Base-by-base conservation (phyloP, 768 basidiomycete species). In the Dacryopinax primogenitus region DNA sequence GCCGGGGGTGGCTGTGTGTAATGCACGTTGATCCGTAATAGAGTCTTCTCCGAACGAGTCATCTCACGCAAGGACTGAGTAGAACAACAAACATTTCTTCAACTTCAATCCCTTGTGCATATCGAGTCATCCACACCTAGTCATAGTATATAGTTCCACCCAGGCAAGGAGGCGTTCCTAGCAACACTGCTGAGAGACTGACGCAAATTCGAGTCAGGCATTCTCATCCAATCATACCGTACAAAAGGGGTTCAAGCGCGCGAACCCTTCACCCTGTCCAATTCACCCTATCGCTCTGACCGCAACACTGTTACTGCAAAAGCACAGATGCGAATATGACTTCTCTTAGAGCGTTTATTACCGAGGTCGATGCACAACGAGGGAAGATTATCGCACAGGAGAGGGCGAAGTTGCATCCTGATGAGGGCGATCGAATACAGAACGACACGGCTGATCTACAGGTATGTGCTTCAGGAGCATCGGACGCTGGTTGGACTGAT, bases 301-400 rank as follows among this genome's bases (percentile, higher is more conserved):
- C 51, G 32, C 11, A 18, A 7, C 51, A 58, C 13, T 3, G 3
- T 30, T 4, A 3, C 51, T 30, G n/a, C n/a, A n/a, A n/a, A n/a
- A n/a, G n/a, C 51, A 58, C 51, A 58, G 51, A 58, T 58, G 51
- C 51, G 51, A 58, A 58, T 58, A 58, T 58, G 51, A 58, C 51
- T 30, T 58, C 51, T 4, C 51, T 58, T 9, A 13, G 51, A 58
- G 51, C 51, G 23, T 58, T 58, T 30, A 58, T 58, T 32, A 58
- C 51, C 4, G 51, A 58, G 51, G 51, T 58, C 4, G 51, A 58
- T 58, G 51, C 51, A 30, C 51, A 58, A 58, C 26, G 51, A 30
- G 51, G 51, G 13, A 58, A 58, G 51, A 58, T 58, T 9, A 58
- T 58, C 51, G 51, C 51, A 18, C 51, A 58, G 51, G 51, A 58